Base-by-base conservation (phyloP, 306 rosid genomes). In the Dalbergia cultrata region DNA sequence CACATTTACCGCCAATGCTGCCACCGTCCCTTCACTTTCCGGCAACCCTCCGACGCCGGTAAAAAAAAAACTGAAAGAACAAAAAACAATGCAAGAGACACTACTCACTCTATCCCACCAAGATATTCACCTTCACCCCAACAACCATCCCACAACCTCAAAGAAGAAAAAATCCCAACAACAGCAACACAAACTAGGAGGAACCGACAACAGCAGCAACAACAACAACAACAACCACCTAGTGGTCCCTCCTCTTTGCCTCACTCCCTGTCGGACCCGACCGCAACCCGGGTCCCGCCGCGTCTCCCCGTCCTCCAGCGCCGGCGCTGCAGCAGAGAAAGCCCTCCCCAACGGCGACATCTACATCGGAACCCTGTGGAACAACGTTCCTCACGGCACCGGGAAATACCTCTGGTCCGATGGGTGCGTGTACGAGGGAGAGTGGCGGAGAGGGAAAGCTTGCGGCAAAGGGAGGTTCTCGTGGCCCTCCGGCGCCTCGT, bases 401-500 rank as follows among this genome's bases (percentile, higher is more conserved):
- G 90, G 92, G 12, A 89, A 86, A 18, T 86, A 89, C 13, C 65
- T 84, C 13, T 89, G 92, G 92, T 82, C 88, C 2, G 90, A 89
- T 50, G 92, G 92, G 47, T 86, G 92, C 64, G 82, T 84, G 84
- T 89, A 86, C 75, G 85, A 81, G 44, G 92, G 92, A 0, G 77
- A 84, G 2, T 86, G 92, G 92, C 78, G 74, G 6, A 84, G 70
- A 62, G 92, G 90, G 0, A 86, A 88, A 5, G 78, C 90, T 0
- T 72, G 72, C 7, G 90, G 90, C 0, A 88, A 77, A 4, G 92
- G 92, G 0, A 82, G 70, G 59, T 86, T 88, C 87, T 68, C 85
- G 18, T 89, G 90, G 92, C 92, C 92, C 0, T 86, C 90, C 0
- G 88, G 92, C n/a, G 90, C 88, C 1, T 84, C 90, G 13, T 82